Evolutionary conservation across 441 rosid species (phyloP).

Genomic region (Bruguiera hainesii): DNA sequence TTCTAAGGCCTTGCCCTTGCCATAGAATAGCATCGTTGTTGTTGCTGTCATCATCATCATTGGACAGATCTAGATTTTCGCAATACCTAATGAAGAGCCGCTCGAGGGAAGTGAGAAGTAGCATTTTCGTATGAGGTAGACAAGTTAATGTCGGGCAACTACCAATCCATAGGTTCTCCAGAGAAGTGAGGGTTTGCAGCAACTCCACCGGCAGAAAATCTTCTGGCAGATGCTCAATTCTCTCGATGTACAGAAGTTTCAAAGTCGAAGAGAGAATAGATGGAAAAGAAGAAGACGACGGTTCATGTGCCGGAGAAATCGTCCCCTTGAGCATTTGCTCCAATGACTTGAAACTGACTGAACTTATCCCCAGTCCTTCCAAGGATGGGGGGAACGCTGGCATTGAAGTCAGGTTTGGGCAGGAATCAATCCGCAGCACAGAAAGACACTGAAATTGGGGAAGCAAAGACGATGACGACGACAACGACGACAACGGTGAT

Average conservation of each 20-base stretch:
- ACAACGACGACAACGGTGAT: neutral
- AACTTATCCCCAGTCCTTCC: constrained; percentile 10
- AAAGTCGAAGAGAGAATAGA: neutral
- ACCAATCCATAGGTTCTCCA: neutral
- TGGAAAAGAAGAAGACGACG: too few species aligned
- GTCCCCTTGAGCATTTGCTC: too few species aligned
- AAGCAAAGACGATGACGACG: neutral
- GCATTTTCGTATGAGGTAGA: constrained; percentile 1
- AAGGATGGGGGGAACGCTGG: constrained; percentile 22
- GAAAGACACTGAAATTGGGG: constrained; percentile 23
- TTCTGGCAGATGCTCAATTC: constrained; percentile 13
- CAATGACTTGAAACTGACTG: neutral
- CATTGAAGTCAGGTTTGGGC: constrained; percentile 17
- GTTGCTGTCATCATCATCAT: neutral
- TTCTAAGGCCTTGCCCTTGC: constrained; percentile 9
- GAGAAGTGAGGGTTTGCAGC: constrained; percentile 20
- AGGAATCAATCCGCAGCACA: constrained; percentile 7
- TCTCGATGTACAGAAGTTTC: neutral
- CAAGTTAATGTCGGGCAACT: constrained; percentile 4
- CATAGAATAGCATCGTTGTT: neutral
- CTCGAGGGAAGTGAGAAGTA: constrained; percentile 14
- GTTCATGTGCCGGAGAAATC: too few species aligned
- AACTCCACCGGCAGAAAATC: neutral
- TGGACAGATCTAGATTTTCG: constrained; percentile 15
- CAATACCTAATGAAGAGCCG: constrained; percentile 12